Percentiles rank a stretch among this genome's conserved stretches.
These are phyloP conservation scores for Yamadazyma endophytica DNA, from an alignment of 805 yeast species.

Conservation along the genomic window DNA sequence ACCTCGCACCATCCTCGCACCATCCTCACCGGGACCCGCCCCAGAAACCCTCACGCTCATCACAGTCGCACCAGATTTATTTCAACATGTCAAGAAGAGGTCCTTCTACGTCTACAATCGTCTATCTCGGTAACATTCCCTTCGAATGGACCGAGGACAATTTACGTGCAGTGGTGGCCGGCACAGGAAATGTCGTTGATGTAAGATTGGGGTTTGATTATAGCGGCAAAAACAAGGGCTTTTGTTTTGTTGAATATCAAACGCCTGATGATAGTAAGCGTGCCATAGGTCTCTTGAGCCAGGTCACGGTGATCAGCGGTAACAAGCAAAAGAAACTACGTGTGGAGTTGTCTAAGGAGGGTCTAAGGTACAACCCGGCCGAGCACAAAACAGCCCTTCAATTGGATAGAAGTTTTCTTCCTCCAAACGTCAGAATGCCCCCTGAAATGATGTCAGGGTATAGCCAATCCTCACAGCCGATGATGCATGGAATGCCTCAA, in stretches of 20 bases:
- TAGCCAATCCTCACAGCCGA: constrained; percentile 1
- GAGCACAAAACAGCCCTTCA: constrained; percentile 40
- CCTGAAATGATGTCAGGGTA: constrained; percentile 39
- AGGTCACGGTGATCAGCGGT: constrained; percentile 33
- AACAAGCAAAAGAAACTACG: constrained; percentile 46
- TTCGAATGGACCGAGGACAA: constrained; percentile 66
- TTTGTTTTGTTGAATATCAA: constrained; percentile 58
- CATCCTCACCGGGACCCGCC: too few species aligned
- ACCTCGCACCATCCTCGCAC: too few species aligned
- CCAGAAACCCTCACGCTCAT: too few species aligned
- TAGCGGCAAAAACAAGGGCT: constrained; percentile 62
- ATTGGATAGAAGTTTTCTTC: constrained; percentile 44
- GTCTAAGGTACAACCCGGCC: constrained; percentile 35
- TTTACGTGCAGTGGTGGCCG: constrained; percentile 60
- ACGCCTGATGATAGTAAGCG: constrained; percentile 48
- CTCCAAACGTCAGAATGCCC: constrained; percentile 57
- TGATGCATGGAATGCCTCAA: constrained; percentile 1
- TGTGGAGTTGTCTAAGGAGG: constrained; percentile 61
- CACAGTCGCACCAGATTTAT: too few species aligned
- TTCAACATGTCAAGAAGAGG: constrained; percentile 4
- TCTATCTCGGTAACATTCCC: constrained; percentile 63
- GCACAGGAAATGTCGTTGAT: constrained; percentile 67
- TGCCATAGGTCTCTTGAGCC: constrained; percentile 43
- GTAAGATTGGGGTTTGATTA: constrained; percentile 59
- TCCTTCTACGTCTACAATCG: constrained; percentile 33